Conservation (phyloP, 1,284 basidiomycete genomes). For the Heterobasidion annosum region DNA sequence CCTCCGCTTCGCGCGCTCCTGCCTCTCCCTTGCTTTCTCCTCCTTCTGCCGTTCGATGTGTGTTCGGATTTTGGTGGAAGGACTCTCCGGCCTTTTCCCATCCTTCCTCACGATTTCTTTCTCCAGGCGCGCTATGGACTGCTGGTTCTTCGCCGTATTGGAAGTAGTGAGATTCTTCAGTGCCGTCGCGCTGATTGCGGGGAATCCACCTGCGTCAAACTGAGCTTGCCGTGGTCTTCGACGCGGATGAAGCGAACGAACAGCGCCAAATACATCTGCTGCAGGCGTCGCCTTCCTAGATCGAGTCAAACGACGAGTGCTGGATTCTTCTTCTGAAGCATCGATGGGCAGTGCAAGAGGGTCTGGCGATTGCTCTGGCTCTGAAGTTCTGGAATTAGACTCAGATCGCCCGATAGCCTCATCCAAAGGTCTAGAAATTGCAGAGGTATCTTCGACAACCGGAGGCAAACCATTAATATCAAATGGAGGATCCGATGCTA, state of each 20-base stretch:
- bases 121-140: constrained; percentile 48
- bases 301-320: constrained; percentile 40
- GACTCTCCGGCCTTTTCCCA: constrained; percentile 71
- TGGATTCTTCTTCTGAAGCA: neutral
- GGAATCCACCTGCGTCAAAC: constrained; percentile 37
- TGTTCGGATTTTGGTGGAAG: constrained; percentile 66
- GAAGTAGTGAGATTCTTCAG: constrained; percentile 58
- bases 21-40: constrained; percentile 49
- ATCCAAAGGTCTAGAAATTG: neutral
- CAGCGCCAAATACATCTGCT: constrained; percentile 27
- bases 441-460: neutral
- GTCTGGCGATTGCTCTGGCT: constrained; percentile 1
- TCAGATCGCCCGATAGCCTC: neutral
- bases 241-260: constrained; percentile 28
- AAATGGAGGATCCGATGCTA: neutral
- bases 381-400: neutral
- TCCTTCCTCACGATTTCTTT: constrained; percentile 62
- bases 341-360: neutral
- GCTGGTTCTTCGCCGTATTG: constrained; percentile 66
- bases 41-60: constrained; percentile 64
- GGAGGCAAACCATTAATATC: neutral
- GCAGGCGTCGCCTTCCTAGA: constrained; percentile 35
- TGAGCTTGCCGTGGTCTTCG: constrained; percentile 23
- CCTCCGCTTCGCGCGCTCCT: constrained; percentile 59
- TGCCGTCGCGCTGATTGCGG: constrained; percentile 55